Base-by-base conservation (phyloP, 306 rosid species). In the Comarum palustre region DNA sequence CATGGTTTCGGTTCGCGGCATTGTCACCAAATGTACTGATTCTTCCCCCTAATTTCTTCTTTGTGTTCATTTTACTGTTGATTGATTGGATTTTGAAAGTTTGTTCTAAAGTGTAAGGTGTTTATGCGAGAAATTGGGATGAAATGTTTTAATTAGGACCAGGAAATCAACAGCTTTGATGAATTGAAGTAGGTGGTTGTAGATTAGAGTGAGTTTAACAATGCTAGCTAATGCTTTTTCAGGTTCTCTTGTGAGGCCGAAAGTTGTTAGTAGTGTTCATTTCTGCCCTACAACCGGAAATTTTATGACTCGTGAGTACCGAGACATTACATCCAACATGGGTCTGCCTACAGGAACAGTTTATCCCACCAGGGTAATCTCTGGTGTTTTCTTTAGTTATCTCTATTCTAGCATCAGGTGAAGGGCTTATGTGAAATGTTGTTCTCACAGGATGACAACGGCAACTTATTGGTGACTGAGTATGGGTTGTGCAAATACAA, bases 181-280 rank as follows among this genome's bases (percentile, higher is more conserved):
- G 0, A 58, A 25, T 14, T 27, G 11, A 31, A 6, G 41, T 65
- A 29, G 41, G 48, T 29, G 6, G 27, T 55, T 1, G 32, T 69
- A 38, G 75, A 5, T 48, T 31, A 71, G 59, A 71, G 17, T 31
- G 20, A 66, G 61, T 43, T 69, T 87, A 55, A 81, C 71, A 16
- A 29, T 42, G 7, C 31, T 73, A 27, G 39, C 4, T 61, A 59
- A 22, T 74, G 74, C 72, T 38, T 86, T 83, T 74, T 14, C 47
- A 94, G 97, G 97, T 83, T 94, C 97, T 46, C 97, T 91, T 70
- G 99, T 94, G 64, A 85, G 97, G 87, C 99, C 99, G 22, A 94
- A 94, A 87, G 99, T 94, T 79, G 96, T 94, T 67, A 91, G 85
- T 84, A 94, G 99, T 82, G 96, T 94, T 74, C 99, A 94, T 77